These are phyloP conservation scores for Neofusicoccum kwambonambiense DNA, from an alignment of 2,329 filamentous ascomycete species.

Conservation along the genomic window DNA sequence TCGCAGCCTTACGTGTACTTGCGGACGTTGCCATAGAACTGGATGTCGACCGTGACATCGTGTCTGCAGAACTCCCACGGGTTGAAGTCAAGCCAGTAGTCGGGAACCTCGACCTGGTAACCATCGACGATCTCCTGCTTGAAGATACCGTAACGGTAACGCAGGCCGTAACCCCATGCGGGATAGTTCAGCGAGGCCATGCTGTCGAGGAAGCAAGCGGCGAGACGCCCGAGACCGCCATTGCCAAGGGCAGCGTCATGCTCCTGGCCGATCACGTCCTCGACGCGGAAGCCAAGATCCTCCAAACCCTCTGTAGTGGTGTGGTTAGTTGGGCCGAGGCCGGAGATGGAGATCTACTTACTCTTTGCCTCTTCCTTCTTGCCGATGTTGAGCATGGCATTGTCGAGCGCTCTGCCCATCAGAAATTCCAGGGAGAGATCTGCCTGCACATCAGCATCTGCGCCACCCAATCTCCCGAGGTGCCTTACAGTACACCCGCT, in stretches of 20 bases:
- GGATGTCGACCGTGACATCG: conserved; percentile 92
- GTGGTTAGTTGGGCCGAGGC: conserved; percentile 10
- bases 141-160: conserved; percentile 94
- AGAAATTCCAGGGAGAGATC: conserved; percentile 94
- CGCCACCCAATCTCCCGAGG: neutral
- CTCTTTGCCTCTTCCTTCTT: conserved; percentile 81
- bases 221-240: conserved; percentile 88
- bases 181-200: conserved; percentile 92
- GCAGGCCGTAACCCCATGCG: conserved; percentile 94
- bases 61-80: conserved; percentile 98
- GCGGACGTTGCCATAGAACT: conserved; percentile 87
- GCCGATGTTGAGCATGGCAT: conserved; percentile 96
- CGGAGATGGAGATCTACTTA: conserved; percentile 42
- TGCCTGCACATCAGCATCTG: conserved; percentile 31
- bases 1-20: conserved; percentile 51
- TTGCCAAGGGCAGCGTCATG: conserved; percentile 96
- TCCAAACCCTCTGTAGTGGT: conserved; percentile 67
- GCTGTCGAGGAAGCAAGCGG: conserved; percentile 96
- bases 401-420: conserved; percentile 95
- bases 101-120: conserved; percentile 96
- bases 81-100: conserved; percentile 99
- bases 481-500: conserved; percentile 80
- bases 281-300: conserved; percentile 93
- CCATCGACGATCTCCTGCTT: conserved; percentile 98
- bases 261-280: conserved; percentile 92